A percentile compares a stretch with the other conserved stretches of the same genome.
Conservation (phyloP, 192 early-diverging fungal species). For the Coemansia sp. region DNA sequence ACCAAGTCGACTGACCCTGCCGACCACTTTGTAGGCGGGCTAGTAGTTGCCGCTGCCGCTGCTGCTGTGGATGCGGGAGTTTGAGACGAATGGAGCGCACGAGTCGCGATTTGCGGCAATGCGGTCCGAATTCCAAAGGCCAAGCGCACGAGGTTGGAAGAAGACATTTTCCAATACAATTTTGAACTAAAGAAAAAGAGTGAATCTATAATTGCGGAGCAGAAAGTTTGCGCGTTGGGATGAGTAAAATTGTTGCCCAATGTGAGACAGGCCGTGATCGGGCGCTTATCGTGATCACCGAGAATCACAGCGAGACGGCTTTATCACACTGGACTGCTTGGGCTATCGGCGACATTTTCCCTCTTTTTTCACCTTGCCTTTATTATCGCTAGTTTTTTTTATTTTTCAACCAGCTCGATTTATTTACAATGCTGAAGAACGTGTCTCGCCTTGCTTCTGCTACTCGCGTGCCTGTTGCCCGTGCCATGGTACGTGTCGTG, state of each 20-base stretch:
- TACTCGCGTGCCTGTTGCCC: slow-evolving; percentile 48
- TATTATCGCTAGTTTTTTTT: slow-evolving; percentile 8
- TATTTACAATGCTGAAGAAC: slow-evolving; percentile 55
- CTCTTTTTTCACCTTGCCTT: slow-evolving; percentile 12
- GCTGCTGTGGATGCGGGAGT: neutral
- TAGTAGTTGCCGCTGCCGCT: slow-evolving; percentile 3
- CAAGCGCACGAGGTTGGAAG: slow-evolving; percentile 1
- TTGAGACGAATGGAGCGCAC: neutral
- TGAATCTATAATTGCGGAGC: neutral
- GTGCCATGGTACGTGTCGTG: slow-evolving; percentile 49
- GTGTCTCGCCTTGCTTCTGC: slow-evolving; percentile 50
- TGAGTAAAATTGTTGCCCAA: neutral
- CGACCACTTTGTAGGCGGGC: slow-evolving; percentile 30
- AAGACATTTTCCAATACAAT: slow-evolving; percentile 5
- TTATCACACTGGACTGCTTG: slow-evolving; percentile 1
- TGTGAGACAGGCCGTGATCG: neutral
- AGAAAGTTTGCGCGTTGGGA: neutral
- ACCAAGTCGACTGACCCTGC: slow-evolving; percentile 25
- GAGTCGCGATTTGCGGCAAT: neutral
- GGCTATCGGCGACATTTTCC: neutral
- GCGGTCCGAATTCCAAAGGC: neutral
- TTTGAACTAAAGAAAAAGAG: neutral
- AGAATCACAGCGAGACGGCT: slow-evolving; percentile 7
- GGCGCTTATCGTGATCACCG: slow-evolving; percentile 5
- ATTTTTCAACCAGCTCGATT: slow-evolving; percentile 37